These are phyloP conservation scores for Juncus inflexus DNA, from an alignment of 176 grass and related monocot species.

Conservation along the genomic window DNA sequence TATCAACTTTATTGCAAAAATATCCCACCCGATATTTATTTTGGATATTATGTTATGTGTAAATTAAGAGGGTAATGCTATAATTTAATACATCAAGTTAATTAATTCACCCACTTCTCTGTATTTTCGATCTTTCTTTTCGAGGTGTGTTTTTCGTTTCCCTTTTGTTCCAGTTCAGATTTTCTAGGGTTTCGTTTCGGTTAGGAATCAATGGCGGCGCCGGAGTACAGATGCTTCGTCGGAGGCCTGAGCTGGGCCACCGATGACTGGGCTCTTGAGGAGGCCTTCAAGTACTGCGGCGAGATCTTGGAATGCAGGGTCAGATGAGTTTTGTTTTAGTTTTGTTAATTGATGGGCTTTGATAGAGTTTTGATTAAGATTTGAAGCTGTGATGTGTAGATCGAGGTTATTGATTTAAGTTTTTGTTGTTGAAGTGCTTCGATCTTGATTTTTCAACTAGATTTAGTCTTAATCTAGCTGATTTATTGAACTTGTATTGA, in stretches of 20 bases:
- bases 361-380: too few relatives aligned
- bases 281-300: conserved; percentile 63
- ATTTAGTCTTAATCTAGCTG: conserved; percentile 1
- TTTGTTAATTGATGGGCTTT: neutral
- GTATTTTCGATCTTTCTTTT: conserved; percentile 13
- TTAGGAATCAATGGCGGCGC: conserved; percentile 30
- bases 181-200: conserved; percentile 37
- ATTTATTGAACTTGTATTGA: too few relatives aligned
- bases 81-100: too few relatives aligned
- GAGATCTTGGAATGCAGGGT: conserved; percentile 95
- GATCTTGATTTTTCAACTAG: neutral
- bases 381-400: too few relatives aligned
- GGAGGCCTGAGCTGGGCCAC: conserved; percentile 91
- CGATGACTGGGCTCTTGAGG: conserved; percentile 60
- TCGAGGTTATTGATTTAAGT: too few relatives aligned
- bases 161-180: conserved; percentile 36
- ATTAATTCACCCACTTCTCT: too few relatives aligned
- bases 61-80: too few relatives aligned
- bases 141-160: conserved; percentile 87
- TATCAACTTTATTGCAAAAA: too few relatives aligned
- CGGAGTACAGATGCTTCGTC: conserved; percentile 90
- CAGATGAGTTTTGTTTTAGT: neutral
- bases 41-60: too few relatives aligned
- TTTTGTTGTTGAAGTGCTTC: neutral
- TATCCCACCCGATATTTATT: too few relatives aligned